Base-by-base conservation (phyloP, 192 early-diverging fungal species). In the Borealophlyctis nickersoniae region DNA sequence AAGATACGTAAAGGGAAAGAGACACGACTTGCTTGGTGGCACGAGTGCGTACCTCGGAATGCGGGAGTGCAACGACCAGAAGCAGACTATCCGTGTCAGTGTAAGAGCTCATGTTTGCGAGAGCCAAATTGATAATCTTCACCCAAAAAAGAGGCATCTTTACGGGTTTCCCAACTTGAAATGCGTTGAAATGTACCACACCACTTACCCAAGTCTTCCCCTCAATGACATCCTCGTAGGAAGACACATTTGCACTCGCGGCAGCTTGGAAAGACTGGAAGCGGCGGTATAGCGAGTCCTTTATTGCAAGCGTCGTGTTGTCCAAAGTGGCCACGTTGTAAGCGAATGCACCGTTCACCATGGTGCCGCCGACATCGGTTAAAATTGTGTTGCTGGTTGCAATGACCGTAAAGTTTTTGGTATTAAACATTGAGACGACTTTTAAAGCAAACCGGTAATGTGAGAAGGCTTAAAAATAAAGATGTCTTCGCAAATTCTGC, bases 21-120 rank as follows among this genome's bases (percentile, higher is more conserved):
- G 45, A 48, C 45, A n/a, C n/a, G n/a, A n/a, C n/a, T n/a, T n/a
- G n/a, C n/a, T n/a, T n/a, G n/a, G n/a, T n/a, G 45, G 45, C 11
- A 48, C 45, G 11, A 13, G 9, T 48, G n/a, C 45, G 45, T n/a
- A 48, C 45, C 45, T n/a, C n/a, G 45, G 11, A n/a, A 48, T n/a
- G 45, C n/a, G 45, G 45, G 45, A 48, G 9, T n/a, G 45, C 45
- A 13, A 48, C 45, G n/a, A n/a, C 45, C n/a, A 48, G n/a, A n/a
- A n/a, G 45, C 45, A 48, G 45, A 13, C 45, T n/a, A 48, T 48
- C 45, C 45, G 9, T 9, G 45, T 9, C 9, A 13, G n/a, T 48
- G 45, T 48, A 48, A 48, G 45, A 48, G 45, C 45, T 48, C 11
- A 48, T 48, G 45, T n/a, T n/a, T n/a, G n/a, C n/a, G n/a, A n/a